These are phyloP conservation scores for Basidiobolus heterosporus DNA, from an alignment of 371 early-diverging fungal species.

Conservation along the genomic window DNA sequence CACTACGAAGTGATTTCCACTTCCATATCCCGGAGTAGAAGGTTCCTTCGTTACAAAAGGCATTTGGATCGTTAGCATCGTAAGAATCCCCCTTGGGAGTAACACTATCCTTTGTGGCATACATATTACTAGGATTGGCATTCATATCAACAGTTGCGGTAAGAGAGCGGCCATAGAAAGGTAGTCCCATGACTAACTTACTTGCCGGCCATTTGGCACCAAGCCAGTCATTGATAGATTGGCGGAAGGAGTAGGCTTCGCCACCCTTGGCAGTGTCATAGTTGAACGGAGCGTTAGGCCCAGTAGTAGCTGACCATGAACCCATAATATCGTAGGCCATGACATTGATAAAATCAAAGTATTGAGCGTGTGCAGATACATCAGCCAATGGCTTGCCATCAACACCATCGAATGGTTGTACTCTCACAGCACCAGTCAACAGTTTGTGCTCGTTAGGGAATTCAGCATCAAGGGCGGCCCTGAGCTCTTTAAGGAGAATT, in stretches of 20 bases:
- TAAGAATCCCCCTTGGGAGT: slow-evolving; percentile 24
- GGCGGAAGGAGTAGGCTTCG: slow-evolving; percentile 8
- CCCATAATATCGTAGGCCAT: slow-evolving; percentile 41
- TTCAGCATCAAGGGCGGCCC: slow-evolving; percentile 29
- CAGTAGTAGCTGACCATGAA: slow-evolving; percentile 31
- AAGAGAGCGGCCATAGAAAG: slow-evolving; percentile 38
- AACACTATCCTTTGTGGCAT: slow-evolving; percentile 7
- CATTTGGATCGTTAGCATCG: slow-evolving; percentile 32
- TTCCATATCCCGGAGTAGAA: slow-evolving; percentile 49
- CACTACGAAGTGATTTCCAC: slow-evolving; percentile 39
- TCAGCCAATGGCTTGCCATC: slow-evolving; percentile 34
- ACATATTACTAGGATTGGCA: slow-evolving; percentile 10
- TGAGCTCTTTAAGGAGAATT: slow-evolving; percentile 39
- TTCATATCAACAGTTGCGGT: slow-evolving; percentile 11
- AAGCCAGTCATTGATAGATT: slow-evolving; percentile 25
- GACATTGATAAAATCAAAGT: slow-evolving; percentile 34
- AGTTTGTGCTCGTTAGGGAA: slow-evolving; percentile 21
- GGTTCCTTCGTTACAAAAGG: slow-evolving; percentile 14
- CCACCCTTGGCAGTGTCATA: slow-evolving; percentile 17
- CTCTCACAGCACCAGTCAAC: slow-evolving; percentile 54
- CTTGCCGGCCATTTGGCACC: slow-evolving; percentile 35
- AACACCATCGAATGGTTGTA: slow-evolving; percentile 35
- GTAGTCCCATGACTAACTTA: slow-evolving; percentile 37
- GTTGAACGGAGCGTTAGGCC: slow-evolving; percentile 46
- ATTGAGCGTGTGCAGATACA: slow-evolving; percentile 31